Percentiles rank a stretch among this genome's conserved stretches.
phyloP scores from a whole-genome alignment of 306 rosid species.

The Trifolium subterraneum region DNA sequence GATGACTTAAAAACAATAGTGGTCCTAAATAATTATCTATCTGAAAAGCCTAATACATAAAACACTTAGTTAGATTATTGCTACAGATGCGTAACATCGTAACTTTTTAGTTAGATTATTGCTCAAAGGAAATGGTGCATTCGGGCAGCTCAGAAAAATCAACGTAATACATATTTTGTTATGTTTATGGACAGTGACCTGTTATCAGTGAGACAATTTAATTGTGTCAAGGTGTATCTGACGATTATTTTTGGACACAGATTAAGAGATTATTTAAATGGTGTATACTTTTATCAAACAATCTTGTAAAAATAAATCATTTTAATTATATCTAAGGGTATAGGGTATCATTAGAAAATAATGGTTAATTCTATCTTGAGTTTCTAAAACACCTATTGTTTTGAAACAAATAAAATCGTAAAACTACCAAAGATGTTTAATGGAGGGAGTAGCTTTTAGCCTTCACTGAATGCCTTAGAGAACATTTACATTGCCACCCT shows the following conservation, averaged over 20 bases:
- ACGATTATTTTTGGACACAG: too few species aligned
- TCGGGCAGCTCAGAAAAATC: not conserved
- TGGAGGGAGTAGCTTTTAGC: conserved; percentile 10
- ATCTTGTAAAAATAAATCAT: not conserved
- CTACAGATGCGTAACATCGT: not conserved
- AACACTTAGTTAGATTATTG: conserved; percentile 17
- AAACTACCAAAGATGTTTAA: not conserved
- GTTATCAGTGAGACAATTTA: conserved; percentile 18
- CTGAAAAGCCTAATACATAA: conserved; percentile 23
- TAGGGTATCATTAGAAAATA: not conserved
- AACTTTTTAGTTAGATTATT: conserved; percentile 6
- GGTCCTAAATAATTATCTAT: conserved; percentile 5
- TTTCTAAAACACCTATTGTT: not conserved
- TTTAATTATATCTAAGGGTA: not conserved
- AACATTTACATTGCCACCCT: conserved; percentile 5
- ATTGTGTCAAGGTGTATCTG: conserved; percentile 23
- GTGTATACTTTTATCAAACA: too few species aligned
- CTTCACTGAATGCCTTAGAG: conserved; percentile 30
- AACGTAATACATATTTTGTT: conserved; percentile 20
- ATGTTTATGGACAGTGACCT: conserved; percentile 18
- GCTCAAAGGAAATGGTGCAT: not conserved
- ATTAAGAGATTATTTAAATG: too few species aligned
- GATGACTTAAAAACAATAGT: conserved; percentile 30
- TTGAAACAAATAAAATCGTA: not conserved
- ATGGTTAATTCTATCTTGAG: not conserved